Base-by-base conservation (phyloP, 176 grass and related monocot genomes). In the Phoenix dactylifera region DNA sequence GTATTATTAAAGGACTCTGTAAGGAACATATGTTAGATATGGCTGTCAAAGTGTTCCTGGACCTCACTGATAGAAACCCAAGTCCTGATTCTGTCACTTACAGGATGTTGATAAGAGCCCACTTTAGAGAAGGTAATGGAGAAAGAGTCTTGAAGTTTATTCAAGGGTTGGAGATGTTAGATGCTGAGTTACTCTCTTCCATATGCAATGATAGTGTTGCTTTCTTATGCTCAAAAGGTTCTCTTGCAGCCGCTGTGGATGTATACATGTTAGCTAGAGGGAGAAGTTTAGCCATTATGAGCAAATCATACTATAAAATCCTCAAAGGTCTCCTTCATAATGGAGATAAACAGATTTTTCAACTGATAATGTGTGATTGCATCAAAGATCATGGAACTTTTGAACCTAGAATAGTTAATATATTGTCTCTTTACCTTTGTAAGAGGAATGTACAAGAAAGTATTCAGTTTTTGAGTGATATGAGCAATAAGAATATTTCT, bases 151-250 rank as follows among this genome's bases (percentile, higher is more conserved):
- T 89, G 61, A 73, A 81, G 62, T 85, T 95, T 51, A 66, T 89
- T 69, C 44, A 35, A 52, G 83, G 68, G 64, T 59, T 86, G 52
- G 64, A 77, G 50, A 76, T 67, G 61, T 70, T 79, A 56, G 90
- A 84, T 32, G 64, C 58, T 60, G 55, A 56, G 16, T 30, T 83
- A 29, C 74, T 89, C 35, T 76, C 70, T 81, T 80, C 69, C 59
- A 26, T 89, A 61, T 86, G 90, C 63, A 85, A 83, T 77, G 69
- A 78, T 76, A 74, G 73, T 89, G 65, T 73, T 49, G 9, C 53
- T 74, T 86, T 89, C 67, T 83, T 89, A 70, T 89, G 90, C 82
- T 78, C 23, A 29, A 83, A 63, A 52, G 66, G 80, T 68, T 83
- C 66, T 66, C 77, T 63, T 60, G 59, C 3, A 75, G 73, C 70